Evolutionary conservation across 495 filamentous ascomycete species (phyloP).

Genomic region (Neurospora sp.): DNA sequence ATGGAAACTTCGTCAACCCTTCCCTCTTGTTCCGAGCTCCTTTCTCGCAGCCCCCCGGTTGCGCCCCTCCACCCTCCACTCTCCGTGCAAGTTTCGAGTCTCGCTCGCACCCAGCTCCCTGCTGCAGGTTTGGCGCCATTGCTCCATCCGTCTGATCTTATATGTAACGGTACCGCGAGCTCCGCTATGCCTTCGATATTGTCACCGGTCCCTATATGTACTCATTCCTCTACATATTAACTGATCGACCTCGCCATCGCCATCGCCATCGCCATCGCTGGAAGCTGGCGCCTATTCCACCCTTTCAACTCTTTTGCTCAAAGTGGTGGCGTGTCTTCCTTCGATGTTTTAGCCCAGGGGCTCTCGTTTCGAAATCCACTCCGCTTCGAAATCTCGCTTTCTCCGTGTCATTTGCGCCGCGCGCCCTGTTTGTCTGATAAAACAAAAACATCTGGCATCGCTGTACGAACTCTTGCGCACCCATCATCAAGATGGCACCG

Average conservation of each 20-base stretch:
- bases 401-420: not conserved
- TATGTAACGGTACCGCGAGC: not conserved
- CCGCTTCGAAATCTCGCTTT: not conserved
- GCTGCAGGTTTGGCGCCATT: not conserved
- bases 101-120: not conserved
- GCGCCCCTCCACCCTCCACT: not conserved
- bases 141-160: not conserved
- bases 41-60: not conserved
- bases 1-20: not conserved
- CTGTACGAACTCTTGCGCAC: not conserved
- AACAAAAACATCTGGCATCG: not conserved
- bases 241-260: not conserved
- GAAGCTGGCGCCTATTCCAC: slow-evolving; percentile 9
- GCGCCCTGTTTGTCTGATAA: not conserved
- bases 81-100: not conserved
- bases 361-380: not conserved
- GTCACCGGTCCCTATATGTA: not conserved
- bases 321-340: not conserved
- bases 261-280: slow-evolving; percentile 14
- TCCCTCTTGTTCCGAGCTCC: not conserved
- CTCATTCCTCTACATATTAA: not conserved
- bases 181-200: not conserved
- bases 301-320: not conserved
- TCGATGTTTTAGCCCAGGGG: not conserved
- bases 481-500: slow-evolving; percentile 34